Conservation (phyloP, 2,329 filamentous ascomycete species). For the Trichoderma afroharzianum region DNA sequence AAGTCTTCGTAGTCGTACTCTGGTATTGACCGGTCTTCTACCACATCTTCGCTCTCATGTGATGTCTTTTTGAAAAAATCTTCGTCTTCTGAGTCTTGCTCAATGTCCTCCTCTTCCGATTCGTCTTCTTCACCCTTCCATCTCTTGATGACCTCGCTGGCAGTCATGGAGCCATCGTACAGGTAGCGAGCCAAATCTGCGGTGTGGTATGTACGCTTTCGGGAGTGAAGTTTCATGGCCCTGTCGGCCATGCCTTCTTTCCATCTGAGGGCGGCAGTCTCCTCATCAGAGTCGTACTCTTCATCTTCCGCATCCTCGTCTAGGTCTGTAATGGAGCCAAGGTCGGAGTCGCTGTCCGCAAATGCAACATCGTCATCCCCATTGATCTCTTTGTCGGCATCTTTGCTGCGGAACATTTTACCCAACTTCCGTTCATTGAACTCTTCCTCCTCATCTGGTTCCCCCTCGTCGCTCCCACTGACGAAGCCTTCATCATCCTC, state of each 20-base stretch:
- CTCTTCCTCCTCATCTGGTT: conserved; percentile 53
- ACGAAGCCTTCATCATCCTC: conserved; percentile 55
- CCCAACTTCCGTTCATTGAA: conserved; percentile 59
- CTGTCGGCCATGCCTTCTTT: conserved; percentile 80
- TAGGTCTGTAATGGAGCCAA: conserved; percentile 74
- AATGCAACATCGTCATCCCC: conserved; percentile 75
- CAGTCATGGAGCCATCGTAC: conserved; percentile 77
- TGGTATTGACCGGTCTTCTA: conserved; percentile 79
- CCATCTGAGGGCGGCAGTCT: conserved; percentile 74
- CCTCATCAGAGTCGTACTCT: conserved; percentile 59
- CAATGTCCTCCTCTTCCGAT: conserved; percentile 56
- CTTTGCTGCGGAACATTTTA: conserved; percentile 53
- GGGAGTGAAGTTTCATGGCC: conserved; percentile 67
- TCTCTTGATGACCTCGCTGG: conserved; percentile 68
- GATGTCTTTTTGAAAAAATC: conserved; percentile 64
- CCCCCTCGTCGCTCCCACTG: conserved; percentile 50
- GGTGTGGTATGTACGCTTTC: conserved; percentile 69
- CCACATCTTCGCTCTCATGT: conserved; percentile 63
- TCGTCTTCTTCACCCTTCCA: conserved; percentile 70
- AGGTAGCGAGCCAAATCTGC: conserved; percentile 81
- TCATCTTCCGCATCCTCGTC: conserved; percentile 45
- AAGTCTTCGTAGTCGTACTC: conserved; percentile 75
- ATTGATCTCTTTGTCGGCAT: conserved; percentile 44
- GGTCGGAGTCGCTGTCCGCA: conserved; percentile 94
- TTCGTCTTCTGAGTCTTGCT: conserved; percentile 54